Conservation (phyloP, 768 basidiomycete species). For the Kwoniella dendrophila region DNA sequence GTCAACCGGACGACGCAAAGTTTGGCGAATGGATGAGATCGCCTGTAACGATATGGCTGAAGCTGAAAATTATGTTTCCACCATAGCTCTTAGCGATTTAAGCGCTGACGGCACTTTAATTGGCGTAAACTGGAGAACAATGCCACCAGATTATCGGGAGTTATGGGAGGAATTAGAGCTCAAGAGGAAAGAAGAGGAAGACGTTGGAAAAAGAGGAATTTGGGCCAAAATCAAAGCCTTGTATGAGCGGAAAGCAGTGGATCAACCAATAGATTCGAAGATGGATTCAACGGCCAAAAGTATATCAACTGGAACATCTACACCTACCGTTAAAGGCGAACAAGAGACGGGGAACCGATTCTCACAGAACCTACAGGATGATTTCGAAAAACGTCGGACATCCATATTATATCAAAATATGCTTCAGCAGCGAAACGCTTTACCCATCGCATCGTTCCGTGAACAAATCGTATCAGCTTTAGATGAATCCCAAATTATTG, state of each 20-base stretch:
- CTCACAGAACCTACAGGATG: constrained; percentile 63
- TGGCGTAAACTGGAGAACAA: constrained; percentile 67
- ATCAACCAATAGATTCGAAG: not conserved
- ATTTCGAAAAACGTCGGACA: constrained; percentile 66
- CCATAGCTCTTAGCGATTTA: constrained; percentile 77
- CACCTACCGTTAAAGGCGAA: not conserved
- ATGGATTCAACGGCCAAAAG: not conserved
- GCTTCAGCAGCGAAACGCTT: constrained; percentile 74
- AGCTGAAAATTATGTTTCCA: constrained; percentile 87
- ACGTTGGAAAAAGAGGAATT: constrained; percentile 66
- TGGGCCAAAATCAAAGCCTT: constrained; percentile 73
- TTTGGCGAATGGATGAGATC: constrained; percentile 81
- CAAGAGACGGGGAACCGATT: constrained; percentile 11
- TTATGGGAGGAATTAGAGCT: constrained; percentile 88
- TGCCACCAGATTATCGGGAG: constrained; percentile 82
- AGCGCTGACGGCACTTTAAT: constrained; percentile 52
- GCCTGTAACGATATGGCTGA: constrained; percentile 77
- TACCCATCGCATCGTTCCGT: constrained; percentile 86
- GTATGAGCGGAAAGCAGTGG: constrained; percentile 57
- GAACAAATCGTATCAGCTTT: constrained; percentile 70
- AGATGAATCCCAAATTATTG: constrained; percentile 76
- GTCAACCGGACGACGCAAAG: constrained; percentile 61
- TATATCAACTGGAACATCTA: not conserved
- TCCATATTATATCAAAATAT: constrained; percentile 78
- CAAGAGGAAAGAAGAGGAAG: constrained; percentile 65